phyloP scores from a whole-genome alignment of 2,329 filamentous ascomycete genomes.

The Plectosphaerella sp. region DNA sequence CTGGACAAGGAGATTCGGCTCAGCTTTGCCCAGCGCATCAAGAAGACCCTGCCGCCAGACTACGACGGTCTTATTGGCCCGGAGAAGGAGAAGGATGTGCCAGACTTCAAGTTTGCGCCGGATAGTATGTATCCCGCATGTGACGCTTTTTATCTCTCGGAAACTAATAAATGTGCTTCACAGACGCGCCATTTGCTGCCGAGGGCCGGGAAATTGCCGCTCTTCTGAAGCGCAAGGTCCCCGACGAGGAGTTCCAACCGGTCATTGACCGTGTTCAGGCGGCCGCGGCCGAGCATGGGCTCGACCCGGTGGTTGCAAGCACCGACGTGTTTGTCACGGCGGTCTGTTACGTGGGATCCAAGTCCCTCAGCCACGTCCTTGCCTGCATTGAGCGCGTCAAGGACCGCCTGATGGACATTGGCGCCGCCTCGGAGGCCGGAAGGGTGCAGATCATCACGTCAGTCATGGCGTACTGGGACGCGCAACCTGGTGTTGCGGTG shows the following conservation, averaged over 20 bases:
- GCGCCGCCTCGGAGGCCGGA: slow-evolving; percentile 68
- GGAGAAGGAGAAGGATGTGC: slow-evolving; percentile 92
- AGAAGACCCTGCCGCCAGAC: slow-evolving; percentile 81
- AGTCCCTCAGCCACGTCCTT: slow-evolving; percentile 92
- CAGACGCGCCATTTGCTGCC: slow-evolving; percentile 73
- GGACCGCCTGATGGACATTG: slow-evolving; percentile 77
- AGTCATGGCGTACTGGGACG: slow-evolving; percentile 88
- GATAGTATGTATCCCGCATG: slow-evolving; percentile 51
- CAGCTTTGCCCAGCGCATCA: slow-evolving; percentile 93
- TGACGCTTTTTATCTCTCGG: not conserved
- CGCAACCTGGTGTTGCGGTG: slow-evolving; percentile 87
- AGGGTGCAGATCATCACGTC: slow-evolving; percentile 85
- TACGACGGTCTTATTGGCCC: slow-evolving; percentile 79
- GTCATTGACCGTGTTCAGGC: slow-evolving; percentile 77
- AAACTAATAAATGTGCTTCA: slow-evolving; percentile 10
- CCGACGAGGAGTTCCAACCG: slow-evolving; percentile 81
- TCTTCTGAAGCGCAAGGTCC: slow-evolving; percentile 77
- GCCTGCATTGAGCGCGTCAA: slow-evolving; percentile 95
- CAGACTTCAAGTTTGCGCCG: slow-evolving; percentile 84
- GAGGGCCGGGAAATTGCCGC: slow-evolving; percentile 80
- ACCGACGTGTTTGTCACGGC: slow-evolving; percentile 92
- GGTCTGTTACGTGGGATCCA: slow-evolving; percentile 89
- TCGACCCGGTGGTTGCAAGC: slow-evolving; percentile 79
- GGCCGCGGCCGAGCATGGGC: slow-evolving; percentile 64
- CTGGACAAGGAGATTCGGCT: slow-evolving; percentile 96